A percentile compares a stretch with the other conserved stretches of the same genome.
phyloP scores from a whole-genome alignment of 371 early-diverging fungal species.

The Aphelidium insulamus region DNA sequence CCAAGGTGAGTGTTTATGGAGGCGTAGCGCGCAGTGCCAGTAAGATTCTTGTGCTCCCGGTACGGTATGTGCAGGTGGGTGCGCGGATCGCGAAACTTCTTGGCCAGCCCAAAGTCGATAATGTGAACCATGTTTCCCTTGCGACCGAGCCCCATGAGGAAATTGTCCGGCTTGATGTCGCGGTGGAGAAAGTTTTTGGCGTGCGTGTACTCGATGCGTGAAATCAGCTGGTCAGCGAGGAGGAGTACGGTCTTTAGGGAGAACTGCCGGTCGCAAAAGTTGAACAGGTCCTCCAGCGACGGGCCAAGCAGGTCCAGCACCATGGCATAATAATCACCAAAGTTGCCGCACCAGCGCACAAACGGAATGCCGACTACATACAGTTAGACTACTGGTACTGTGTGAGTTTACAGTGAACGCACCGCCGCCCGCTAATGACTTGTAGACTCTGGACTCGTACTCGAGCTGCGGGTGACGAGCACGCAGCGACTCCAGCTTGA shows the following conservation, averaged over 20 bases:
- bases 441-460: conserved; percentile 91
- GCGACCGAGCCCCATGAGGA: conserved; percentile 91
- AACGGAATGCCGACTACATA: conserved; percentile 93
- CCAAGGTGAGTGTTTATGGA: conserved; percentile 97
- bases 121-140: conserved; percentile 90
- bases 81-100: conserved; percentile 90
- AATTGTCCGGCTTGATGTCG: conserved; percentile 96
- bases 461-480: conserved; percentile 91
- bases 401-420: no score
- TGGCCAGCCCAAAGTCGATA: conserved; percentile 98
- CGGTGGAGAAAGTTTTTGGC: conserved; percentile 60
- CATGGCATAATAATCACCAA: conserved; percentile 86
- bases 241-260: conserved; percentile 93
- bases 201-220: conserved; percentile 93
- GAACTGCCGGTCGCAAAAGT: conserved; percentile 92
- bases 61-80: conserved; percentile 95
- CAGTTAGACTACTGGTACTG: no score
- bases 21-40: conserved; percentile 98
- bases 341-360: conserved; percentile 79
- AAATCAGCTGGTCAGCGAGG: conserved; percentile 92
- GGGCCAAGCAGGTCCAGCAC: conserved; percentile 99
- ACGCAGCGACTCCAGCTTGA: conserved; percentile 80
- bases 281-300: conserved; percentile 95
- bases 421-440: conserved; percentile 76
- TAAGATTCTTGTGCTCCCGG: conserved; percentile 93